Base-by-base conservation (phyloP, 768 basidiomycete species). In the Termitomyces sp. region DNA sequence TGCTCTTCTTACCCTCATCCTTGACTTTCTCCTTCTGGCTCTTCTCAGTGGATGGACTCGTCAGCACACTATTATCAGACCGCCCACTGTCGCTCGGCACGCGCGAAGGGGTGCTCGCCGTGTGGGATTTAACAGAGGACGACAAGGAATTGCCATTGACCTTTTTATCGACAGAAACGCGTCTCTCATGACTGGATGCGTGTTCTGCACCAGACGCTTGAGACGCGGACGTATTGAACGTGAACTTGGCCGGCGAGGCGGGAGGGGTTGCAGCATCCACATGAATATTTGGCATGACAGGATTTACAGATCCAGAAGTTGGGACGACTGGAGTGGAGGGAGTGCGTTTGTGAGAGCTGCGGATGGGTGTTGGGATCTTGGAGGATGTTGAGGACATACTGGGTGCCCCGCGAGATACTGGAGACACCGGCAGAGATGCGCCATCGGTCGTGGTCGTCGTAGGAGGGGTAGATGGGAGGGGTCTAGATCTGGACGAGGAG, bases 1-100 rank as follows among this genome's bases (percentile, higher is more conserved):
- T 78, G 61, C 74, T 79, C 72, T 86, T 86, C 77, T 84, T 92
- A 41, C 69, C 70, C 46, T 73, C 74, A 23, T 67, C 65, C 56
- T 56, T 69, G 59, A 60, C 68, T 66, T 52, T 64, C 20, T 60
- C 66, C 48, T 65, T 61, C 58, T 60, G 60, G 32, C 58, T 60
- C 56, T 65, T 58, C 30, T 60, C 61, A 44, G 41, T 52, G 23
- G 61, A 16, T 6, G 71, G 67, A 55, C 69, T 72, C 56, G 72
- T 51, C 56, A 73, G 47, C 23, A 71, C 68, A 41, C 64, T 58
- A 60, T 67, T 57, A 60, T 64, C 61, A 35, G 64, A 62, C 20
- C 57, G 49, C 14, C 64, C 63, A 26, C 74, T 74, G 54, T 78
- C 75, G 8, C 80, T 81, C 1, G 80, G 76, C 28, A 74, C 70